A percentile compares a stretch with the other conserved stretches of the same genome.
These are phyloP conservation scores for Agapanthus africanus DNA, from an alignment of 106 monocot genomes.

Conservation along the genomic window DNA sequence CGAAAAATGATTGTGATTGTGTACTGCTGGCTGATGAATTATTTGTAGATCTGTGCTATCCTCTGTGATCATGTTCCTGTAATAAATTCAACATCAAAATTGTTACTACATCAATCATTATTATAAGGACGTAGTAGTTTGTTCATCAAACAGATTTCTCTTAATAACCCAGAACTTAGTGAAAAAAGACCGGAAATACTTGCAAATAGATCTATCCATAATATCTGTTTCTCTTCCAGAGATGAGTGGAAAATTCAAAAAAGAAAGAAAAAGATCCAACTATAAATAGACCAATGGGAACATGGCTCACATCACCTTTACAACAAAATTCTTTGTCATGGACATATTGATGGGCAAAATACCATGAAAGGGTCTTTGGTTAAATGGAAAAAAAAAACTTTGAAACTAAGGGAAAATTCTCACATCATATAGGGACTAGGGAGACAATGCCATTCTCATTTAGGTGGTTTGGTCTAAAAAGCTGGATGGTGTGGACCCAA, in stretches of 20 bases:
- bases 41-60: conserved; percentile 15
- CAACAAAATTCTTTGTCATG: background rate
- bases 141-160: no score
- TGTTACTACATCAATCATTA: background rate
- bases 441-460: no score
- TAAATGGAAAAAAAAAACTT: background rate
- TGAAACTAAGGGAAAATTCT: background rate
- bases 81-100: background rate
- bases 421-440: background rate
- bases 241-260: background rate
- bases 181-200: background rate
- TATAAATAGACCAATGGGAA: background rate
- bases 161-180: background rate
- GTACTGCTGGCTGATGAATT: conserved; percentile 10
- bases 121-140: background rate
- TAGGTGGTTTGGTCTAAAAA: background rate
- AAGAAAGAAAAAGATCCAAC: background rate
- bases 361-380: background rate
- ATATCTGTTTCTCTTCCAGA: no score
- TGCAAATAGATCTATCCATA: background rate
- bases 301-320: background rate
- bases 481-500: background rate
- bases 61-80: background rate
- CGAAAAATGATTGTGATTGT: conserved; percentile 17
- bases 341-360: background rate